These are phyloP conservation scores for Daphne laureola DNA, from an alignment of 441 rosid species.

Conservation along the genomic window DNA sequence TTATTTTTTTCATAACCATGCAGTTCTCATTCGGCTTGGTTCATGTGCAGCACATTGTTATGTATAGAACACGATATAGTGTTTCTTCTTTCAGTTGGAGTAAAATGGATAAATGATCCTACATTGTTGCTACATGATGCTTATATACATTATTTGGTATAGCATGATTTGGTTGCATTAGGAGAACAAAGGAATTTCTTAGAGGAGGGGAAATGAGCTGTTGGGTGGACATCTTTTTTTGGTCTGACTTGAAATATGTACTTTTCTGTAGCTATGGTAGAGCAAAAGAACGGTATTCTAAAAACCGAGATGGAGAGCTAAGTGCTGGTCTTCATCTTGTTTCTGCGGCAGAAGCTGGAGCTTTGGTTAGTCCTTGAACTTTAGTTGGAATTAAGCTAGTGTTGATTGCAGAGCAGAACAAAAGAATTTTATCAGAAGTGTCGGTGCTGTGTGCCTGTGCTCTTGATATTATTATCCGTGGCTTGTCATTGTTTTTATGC, in stretches of 20 bases:
- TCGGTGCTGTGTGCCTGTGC: neutral
- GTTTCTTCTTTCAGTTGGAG: no score
- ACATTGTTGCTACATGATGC: no score
- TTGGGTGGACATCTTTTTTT: no score
- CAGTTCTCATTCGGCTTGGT: neutral
- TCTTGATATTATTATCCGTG: neutral
- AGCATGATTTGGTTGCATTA: neutral
- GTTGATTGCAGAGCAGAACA: no score
- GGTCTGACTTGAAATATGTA: slow-evolving; percentile 1
- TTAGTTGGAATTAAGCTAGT: neutral
- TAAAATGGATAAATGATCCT: no score
- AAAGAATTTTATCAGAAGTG: neutral
- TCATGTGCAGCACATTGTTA: neutral
- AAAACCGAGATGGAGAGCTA: slow-evolving; percentile 46
- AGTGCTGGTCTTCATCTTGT: slow-evolving; percentile 75
- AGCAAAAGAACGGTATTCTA: slow-evolving; percentile 76
- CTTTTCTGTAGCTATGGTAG: slow-evolving; percentile 59
- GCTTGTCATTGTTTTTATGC: slow-evolving; percentile 4
- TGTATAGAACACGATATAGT: no score
- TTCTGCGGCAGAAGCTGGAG: slow-evolving; percentile 97
- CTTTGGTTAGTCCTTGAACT: slow-evolving; percentile 50
- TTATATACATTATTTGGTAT: neutral
- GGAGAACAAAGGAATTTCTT: no score
- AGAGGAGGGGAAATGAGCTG: no score
- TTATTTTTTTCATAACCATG: neutral